phyloP scores from a whole-genome alignment of 2,329 filamentous ascomycete species.

The Claviceps monticola region DNA sequence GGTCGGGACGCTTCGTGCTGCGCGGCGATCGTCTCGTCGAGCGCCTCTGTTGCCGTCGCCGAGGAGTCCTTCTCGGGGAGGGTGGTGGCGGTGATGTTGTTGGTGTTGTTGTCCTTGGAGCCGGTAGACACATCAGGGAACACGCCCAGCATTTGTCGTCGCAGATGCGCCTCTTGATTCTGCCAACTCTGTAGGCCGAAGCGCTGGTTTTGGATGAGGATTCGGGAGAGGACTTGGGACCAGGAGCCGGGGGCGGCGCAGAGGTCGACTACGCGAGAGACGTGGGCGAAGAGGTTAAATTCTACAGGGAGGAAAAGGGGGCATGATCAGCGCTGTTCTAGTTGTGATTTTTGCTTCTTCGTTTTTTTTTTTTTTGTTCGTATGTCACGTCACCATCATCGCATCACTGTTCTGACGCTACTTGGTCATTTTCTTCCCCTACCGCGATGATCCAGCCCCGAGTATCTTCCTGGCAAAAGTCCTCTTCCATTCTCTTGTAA shows the following conservation, averaged over 20 bases:
- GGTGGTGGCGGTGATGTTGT: too few relatives aligned
- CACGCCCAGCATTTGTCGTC: conserved; percentile 44
- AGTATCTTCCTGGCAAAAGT: too few relatives aligned
- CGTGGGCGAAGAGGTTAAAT: conserved; percentile 84
- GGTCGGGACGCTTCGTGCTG: conserved; percentile 19
- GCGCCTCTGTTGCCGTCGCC: not conserved
- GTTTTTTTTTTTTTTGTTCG: conserved; percentile 4
- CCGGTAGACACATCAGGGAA: conserved; percentile 19
- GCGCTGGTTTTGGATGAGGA: conserved; percentile 84
- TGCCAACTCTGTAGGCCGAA: conserved; percentile 81
- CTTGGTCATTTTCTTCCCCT: not conserved
- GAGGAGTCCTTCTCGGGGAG: not conserved
- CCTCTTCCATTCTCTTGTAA: too few relatives aligned
- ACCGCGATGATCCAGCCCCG: too few relatives aligned
- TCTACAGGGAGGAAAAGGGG: conserved; percentile 33
- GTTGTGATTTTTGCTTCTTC: not conserved
- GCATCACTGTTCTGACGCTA: not conserved
- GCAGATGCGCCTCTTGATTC: conserved; percentile 59
- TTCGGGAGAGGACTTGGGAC: conserved; percentile 90
- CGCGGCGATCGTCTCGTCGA: not conserved
- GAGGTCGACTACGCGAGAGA: conserved; percentile 86
- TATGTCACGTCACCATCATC: not conserved
- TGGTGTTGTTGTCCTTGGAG: too few relatives aligned
- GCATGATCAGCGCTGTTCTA: not conserved
- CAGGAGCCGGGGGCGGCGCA: conserved; percentile 93